Evolutionary conservation across 2,329 filamentous ascomycete genomes (phyloP).

Genomic region (Rhinocladiella similis): DNA sequence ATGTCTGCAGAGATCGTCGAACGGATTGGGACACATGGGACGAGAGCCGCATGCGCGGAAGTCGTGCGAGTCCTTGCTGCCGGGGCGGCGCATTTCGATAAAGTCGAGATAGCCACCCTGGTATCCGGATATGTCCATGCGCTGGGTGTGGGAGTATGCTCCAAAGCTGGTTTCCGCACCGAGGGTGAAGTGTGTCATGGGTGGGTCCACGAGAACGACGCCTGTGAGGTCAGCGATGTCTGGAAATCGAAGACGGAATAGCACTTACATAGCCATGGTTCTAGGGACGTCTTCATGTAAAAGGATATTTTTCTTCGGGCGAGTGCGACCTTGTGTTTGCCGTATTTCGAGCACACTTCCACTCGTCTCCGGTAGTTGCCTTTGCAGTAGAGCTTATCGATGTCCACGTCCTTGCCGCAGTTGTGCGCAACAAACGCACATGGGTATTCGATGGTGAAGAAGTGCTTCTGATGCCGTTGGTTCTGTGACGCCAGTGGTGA

Average conservation of each 20-base stretch:
- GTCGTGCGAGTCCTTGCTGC: conserved; percentile 20
- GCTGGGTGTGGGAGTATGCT: conserved; percentile 16
- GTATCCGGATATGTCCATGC: conserved; percentile 21
- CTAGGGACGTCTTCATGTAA: conserved; percentile 23
- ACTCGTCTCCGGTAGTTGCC: conserved; percentile 26
- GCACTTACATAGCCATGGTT: conserved; percentile 25
- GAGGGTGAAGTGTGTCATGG: conserved; percentile 22
- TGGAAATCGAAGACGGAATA: not conserved
- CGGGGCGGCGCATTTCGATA: conserved; percentile 16
- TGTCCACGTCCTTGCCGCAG: conserved; percentile 26
- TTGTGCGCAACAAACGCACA: conserved; percentile 20
- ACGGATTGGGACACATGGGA: conserved; percentile 22
- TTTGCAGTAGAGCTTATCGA: conserved; percentile 26
- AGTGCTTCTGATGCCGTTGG: conserved; percentile 19
- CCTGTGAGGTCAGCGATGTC: conserved; percentile 6
- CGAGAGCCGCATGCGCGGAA: conserved; percentile 20
- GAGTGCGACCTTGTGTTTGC: conserved; percentile 24
- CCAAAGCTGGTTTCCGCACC: conserved; percentile 19
- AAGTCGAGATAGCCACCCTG: conserved; percentile 28
- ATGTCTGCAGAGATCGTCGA: conserved; percentile 27
- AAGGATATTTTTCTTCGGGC: conserved; percentile 28
- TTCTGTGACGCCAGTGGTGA: conserved; percentile 24
- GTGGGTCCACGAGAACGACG: conserved; percentile 26
- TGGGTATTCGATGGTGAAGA: conserved; percentile 26
- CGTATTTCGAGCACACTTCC: conserved; percentile 23